These are phyloP conservation scores for Senecio squalidus DNA, from an alignment of 140 eudicot genomes.

Conservation along the genomic window DNA sequence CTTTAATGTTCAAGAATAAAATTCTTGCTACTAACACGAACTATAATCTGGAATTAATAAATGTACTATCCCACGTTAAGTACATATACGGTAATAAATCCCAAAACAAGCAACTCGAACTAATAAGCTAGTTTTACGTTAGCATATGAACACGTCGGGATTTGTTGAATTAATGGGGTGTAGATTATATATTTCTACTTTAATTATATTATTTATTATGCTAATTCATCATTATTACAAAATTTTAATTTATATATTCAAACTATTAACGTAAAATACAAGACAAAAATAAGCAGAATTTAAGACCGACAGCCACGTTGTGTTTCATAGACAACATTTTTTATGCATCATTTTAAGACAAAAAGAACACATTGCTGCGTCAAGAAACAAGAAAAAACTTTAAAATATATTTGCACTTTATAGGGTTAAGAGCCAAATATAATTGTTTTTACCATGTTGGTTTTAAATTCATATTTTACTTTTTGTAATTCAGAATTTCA, in stretches of 20 bases:
- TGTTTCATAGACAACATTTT: conserved; percentile 23
- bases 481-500: neutral
- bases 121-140: no score
- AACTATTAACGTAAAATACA: conserved; percentile 6
- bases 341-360: conserved; percentile 22
- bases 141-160: no score
- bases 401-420: conserved; percentile 15
- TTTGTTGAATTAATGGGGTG: no score
- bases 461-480: neutral
- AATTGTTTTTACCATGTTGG: conserved; percentile 14
- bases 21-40: no score
- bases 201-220: no score
- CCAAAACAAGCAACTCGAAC: no score
- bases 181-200: no score
- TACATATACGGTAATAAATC: no score
- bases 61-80: no score
- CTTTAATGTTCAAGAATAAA: no score
- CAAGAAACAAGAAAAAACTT: conserved; percentile 22
- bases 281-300: conserved; percentile 12
- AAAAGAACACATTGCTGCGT: conserved; percentile 27
- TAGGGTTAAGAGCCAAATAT: conserved; percentile 15
- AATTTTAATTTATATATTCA: neutral
- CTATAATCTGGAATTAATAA: no score
- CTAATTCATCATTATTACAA: no score
- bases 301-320: conserved; percentile 27